phyloP scores from a whole-genome alignment of 176 grass and related monocot species.

The Melocanna baccifera region DNA sequence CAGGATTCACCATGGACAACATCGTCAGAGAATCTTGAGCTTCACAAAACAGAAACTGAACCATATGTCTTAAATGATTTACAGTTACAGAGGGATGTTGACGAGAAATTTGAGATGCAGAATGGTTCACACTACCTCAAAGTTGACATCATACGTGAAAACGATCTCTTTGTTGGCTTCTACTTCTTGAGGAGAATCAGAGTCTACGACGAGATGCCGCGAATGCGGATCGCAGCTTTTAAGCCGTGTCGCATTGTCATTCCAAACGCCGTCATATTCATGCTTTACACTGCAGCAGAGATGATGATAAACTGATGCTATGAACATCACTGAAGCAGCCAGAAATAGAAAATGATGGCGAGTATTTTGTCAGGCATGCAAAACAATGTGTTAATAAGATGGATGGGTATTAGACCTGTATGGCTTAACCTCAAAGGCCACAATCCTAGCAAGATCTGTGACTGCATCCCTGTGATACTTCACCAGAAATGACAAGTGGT shows the following conservation, averaged over 20 bases:
- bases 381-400: neutral
- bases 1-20: slow-evolving; percentile 3
- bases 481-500: slow-evolving; percentile 80
- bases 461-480: slow-evolving; percentile 70
- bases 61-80: neutral
- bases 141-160: slow-evolving; percentile 76
- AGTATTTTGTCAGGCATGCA: neutral
- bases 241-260: slow-evolving; percentile 39
- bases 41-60: neutral
- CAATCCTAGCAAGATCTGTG: slow-evolving; percentile 73
- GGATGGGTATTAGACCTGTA: slow-evolving; percentile 48
- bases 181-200: slow-evolving; percentile 74
- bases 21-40: neutral
- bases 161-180: slow-evolving; percentile 63
- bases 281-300: slow-evolving; percentile 60
- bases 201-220: slow-evolving; percentile 39
- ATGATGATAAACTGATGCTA: neutral
- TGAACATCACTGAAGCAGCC: neutral
- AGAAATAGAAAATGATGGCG: neutral
- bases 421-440: slow-evolving; percentile 88
- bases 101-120: neutral
- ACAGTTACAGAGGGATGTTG: slow-evolving; percentile 1
- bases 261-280: slow-evolving; percentile 70
- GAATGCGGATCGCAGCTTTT: slow-evolving; percentile 74
- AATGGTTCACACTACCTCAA: slow-evolving; percentile 39